A percentile compares a stretch with the other conserved stretches of the same genome.
Evolutionary conservation across 768 basidiomycete genomes (phyloP).

Genomic region (Chalciporus sphaerocephalus): DNA sequence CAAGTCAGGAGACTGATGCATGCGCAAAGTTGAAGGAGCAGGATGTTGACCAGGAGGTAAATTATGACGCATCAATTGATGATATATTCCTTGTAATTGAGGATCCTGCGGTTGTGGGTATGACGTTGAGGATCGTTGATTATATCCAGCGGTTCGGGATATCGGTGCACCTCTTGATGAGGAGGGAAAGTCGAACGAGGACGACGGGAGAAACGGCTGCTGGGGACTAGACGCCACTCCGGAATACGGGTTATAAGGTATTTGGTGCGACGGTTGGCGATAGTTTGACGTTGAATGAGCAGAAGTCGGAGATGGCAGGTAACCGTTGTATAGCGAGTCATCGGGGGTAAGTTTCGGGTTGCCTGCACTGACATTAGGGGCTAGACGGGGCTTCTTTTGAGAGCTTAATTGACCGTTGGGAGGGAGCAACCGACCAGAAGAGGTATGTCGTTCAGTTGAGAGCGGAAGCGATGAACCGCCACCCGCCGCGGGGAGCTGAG

Average conservation of each 20-base stretch:
- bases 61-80: constrained; percentile 30
- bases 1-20: constrained; percentile 25
- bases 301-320: constrained; percentile 30
- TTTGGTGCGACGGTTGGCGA: constrained; percentile 27
- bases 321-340: constrained; percentile 29
- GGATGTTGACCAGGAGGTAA: constrained; percentile 16
- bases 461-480: constrained; percentile 29
- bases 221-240: constrained; percentile 20
- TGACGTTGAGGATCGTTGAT: constrained; percentile 19
- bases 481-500: constrained; percentile 21
- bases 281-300: constrained; percentile 25
- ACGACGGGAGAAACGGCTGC: constrained; percentile 20
- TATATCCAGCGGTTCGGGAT: constrained; percentile 25
- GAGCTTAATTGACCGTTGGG: constrained; percentile 19
- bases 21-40: constrained; percentile 15
- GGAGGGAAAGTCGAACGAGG: constrained; percentile 29
- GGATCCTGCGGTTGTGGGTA: constrained; percentile 30
- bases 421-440: constrained; percentile 31
- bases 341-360: constrained; percentile 26
- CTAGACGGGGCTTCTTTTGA: constrained; percentile 32
- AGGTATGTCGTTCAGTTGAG: constrained; percentile 32
- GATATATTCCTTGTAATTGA: constrained; percentile 30
- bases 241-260: constrained; percentile 22
- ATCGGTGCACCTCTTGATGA: constrained; percentile 24
- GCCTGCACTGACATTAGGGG: constrained; percentile 16